Evolutionary conservation across 208 protist genomes (phyloP), one percentile per base, ranked within the genome.

Genomic region (Phytomonas francai): DNA sequence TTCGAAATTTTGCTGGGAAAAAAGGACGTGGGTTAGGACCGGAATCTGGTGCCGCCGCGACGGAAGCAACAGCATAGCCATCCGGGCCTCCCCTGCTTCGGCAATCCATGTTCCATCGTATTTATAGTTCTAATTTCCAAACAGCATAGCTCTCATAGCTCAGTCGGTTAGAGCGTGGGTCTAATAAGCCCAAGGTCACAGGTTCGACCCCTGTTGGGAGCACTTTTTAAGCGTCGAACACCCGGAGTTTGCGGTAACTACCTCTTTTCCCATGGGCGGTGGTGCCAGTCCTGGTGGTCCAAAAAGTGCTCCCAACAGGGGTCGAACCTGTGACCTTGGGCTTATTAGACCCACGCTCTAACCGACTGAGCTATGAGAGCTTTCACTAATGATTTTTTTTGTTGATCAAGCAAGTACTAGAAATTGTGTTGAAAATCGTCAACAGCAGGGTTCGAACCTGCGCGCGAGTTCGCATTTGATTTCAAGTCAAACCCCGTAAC

Each of bases 11-110:
- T 27, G 30, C 14, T n/a, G 49, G 56, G 65, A 51, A 79, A 88
- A 93, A 90, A 84, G 72, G 89, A 88, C 82, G 80, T 82, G 80
- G 78, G 77, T 87, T 80, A 85, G 87, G 87, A 91, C 84, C 91
- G 76, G 87, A 91, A 91, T 83, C 87, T 85, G 88, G 89, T 84
- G 91, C 85, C 88, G 91, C 91, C 88, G 88, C 88, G 85, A 85
- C 91, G 88, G 91, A 93, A 93, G 88, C 88, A 85, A 93, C 88
- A 83, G 91, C 88, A 93, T 93, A 93, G 89, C 88, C 88, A 93
- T 85, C 88, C 91, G 91, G 88, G 91, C 88, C 88, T 89, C 74
- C 85, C 81, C 85, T 83, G 88, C 88, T 77, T 81, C 62, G 1
- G 54, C n/a, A 67, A 58, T 27, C 51, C 60, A 11, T 65, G n/a